Conservation (phyloP, 495 filamentous ascomycete genomes). For the Tuber brumale region DNA sequence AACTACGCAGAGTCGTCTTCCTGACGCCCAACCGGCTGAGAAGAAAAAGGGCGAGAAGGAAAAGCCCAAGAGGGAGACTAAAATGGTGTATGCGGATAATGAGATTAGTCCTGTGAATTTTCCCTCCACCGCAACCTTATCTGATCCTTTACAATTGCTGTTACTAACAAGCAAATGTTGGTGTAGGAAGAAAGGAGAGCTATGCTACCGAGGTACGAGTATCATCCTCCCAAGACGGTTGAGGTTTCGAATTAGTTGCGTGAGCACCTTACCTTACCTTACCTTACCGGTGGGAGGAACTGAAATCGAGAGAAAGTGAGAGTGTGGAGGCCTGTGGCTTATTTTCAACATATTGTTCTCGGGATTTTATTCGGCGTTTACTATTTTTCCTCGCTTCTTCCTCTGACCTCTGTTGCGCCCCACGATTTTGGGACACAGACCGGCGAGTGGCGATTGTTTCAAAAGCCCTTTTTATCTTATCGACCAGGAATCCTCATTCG, state of each 20-base stretch:
- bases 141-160: neutral
- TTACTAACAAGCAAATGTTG: constrained; percentile 9
- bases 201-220: constrained; percentile 40
- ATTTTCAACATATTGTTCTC: neutral
- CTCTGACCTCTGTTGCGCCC: neutral
- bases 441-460: neutral
- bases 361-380: constrained; percentile 2
- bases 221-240: constrained; percentile 38
- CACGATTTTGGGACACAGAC: neutral
- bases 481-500: neutral
- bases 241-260: constrained; percentile 22
- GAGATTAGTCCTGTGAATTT: constrained; percentile 40
- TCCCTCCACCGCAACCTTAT: no score
- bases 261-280: constrained; percentile 3
- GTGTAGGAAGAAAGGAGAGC: constrained; percentile 36
- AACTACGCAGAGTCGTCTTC: neutral
- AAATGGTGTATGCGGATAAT: constrained; percentile 39
- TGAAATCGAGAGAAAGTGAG: neutral
- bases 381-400: neutral
- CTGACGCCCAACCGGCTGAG: constrained; percentile 10
- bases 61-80: constrained; percentile 38
- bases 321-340: neutral
- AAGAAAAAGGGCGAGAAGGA: constrained; percentile 30
- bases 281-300: neutral
- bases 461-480: neutral